Evolutionary conservation across 306 rosid genomes (phyloP).

Genomic region (Medicago lupulina): DNA sequence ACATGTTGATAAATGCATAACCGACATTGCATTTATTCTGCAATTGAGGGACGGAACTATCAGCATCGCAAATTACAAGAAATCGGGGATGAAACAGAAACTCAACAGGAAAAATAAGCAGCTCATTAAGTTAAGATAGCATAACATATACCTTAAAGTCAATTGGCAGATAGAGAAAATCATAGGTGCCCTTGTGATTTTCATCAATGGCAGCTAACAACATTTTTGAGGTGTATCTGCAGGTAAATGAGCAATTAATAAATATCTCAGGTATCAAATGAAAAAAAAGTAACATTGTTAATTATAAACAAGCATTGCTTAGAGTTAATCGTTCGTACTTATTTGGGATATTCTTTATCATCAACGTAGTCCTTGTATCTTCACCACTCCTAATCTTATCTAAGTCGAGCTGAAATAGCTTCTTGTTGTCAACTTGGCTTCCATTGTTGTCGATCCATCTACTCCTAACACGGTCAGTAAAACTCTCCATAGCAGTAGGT

Average conservation of each 20-base stretch:
- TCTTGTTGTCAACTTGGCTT: conserved; percentile 80
- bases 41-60: conserved; percentile 38
- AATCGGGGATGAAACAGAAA: neutral
- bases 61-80: conserved; percentile 35
- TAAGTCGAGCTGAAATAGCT: conserved; percentile 92
- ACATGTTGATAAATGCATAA: conserved; percentile 98
- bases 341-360: conserved; percentile 97
- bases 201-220: conserved; percentile 95
- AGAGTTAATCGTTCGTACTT: conserved; percentile 70
- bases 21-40: conserved; percentile 99
- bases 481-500: conserved; percentile 63
- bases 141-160: conserved; percentile 81
- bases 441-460: conserved; percentile 79
- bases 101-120: neutral
- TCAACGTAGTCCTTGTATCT: conserved; percentile 91
- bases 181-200: conserved; percentile 85
- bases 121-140: conserved; percentile 19
- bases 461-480: conserved; percentile 73
- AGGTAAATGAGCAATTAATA: conserved; percentile 39
- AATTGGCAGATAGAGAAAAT: conserved; percentile 93
- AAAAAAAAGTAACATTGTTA: neutral
- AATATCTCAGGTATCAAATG: conserved; percentile 28
- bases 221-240: conserved; percentile 97
- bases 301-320: conserved; percentile 30
- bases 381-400: conserved; percentile 85